These are phyloP conservation scores for Millerago galiae DNA, from an alignment of 805 yeast genomes.

Conservation along the genomic window DNA sequence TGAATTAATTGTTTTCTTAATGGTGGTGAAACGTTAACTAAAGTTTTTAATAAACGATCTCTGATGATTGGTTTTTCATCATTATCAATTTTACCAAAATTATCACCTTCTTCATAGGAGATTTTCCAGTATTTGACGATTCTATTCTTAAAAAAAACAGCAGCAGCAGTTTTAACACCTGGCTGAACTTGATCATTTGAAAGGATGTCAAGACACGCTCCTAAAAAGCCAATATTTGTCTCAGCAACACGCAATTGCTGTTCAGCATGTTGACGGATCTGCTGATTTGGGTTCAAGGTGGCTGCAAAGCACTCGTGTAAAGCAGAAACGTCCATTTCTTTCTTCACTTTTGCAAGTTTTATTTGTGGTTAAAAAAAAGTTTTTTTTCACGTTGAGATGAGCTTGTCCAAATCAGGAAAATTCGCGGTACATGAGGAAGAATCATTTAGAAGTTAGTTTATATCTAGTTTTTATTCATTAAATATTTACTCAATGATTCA, in stretches of 20 bases:
- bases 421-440: too few relatives aligned
- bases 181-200: constrained; percentile 42
- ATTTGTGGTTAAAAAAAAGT: neutral
- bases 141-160: constrained; percentile 77
- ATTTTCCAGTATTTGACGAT: constrained; percentile 56
- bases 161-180: constrained; percentile 62
- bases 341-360: neutral
- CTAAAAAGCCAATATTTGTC: constrained; percentile 62
- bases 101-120: constrained; percentile 22
- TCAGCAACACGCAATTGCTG: constrained; percentile 52
- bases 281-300: constrained; percentile 63
- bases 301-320: constrained; percentile 74
- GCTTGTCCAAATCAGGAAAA: neutral
- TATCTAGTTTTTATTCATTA: too few relatives aligned
- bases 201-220: constrained; percentile 76
- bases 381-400: neutral
- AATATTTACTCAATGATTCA: too few relatives aligned
- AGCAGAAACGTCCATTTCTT: constrained; percentile 59
- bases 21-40: constrained; percentile 41
- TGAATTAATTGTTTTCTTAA: constrained; percentile 41
- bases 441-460: too few relatives aligned
- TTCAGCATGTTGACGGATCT: constrained; percentile 65
- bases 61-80: constrained; percentile 74
- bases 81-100: constrained; percentile 38
- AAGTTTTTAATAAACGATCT: constrained; percentile 58